Evolutionary conservation across 2,329 filamentous ascomycete genomes (phyloP).

Genomic region (Pestalotiopsis sp.): DNA sequence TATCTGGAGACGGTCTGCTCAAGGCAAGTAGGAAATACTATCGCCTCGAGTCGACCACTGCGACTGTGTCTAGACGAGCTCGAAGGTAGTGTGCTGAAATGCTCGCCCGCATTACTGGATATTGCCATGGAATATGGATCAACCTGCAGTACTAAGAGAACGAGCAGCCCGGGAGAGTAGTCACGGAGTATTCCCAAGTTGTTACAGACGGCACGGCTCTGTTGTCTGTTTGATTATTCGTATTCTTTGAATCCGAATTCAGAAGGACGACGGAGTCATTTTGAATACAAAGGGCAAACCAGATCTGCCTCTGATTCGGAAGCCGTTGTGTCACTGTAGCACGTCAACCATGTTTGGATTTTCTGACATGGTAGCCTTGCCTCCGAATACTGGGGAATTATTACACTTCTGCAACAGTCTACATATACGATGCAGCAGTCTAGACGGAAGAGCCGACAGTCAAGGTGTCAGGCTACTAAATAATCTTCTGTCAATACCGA

Average conservation of each 20-base stretch:
- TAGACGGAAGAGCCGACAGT: neutral
- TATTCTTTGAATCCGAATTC: too few relatives aligned
- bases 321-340: neutral
- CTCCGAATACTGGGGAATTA: neutral
- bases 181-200: too few relatives aligned
- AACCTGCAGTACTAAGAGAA: too few relatives aligned
- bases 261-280: too few relatives aligned
- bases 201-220: too few relatives aligned
- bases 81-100: too few relatives aligned
- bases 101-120: too few relatives aligned
- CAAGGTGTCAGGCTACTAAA: conserved; percentile 2
- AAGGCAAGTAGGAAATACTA: neutral
- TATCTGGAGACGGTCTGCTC: neutral
- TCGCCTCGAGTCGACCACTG: neutral
- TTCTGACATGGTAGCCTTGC: neutral
- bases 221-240: too few relatives aligned
- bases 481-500: conserved; percentile 8
- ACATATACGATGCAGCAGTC: neutral
- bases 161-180: too few relatives aligned
- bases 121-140: too few relatives aligned
- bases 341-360: neutral
- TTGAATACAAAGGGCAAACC: neutral
- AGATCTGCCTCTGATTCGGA: neutral
- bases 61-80: too few relatives aligned
- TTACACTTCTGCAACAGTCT: neutral